Conservation (phyloP, 352 stramenopile genomes). For the Phytophthora citricola region DNA sequence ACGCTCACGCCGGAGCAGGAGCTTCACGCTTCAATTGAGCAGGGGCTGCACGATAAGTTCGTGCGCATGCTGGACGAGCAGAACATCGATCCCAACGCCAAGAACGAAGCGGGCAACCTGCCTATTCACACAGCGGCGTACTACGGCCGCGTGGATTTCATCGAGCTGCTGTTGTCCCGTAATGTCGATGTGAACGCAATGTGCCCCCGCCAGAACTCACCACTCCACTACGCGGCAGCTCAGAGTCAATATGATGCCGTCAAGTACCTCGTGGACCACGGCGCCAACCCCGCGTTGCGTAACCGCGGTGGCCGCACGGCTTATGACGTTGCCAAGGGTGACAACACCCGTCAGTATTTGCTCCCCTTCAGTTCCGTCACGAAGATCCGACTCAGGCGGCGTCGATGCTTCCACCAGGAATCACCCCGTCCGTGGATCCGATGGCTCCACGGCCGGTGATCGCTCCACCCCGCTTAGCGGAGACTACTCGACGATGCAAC, state of each 20-base stretch:
- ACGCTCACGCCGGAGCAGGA: slow-evolving; percentile 89
- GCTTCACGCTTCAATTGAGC: slow-evolving; percentile 81
- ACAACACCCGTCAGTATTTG: slow-evolving; percentile 86
- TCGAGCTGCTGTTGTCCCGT: slow-evolving; percentile 76
- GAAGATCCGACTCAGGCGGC: slow-evolving; percentile 74
- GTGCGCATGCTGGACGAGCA: slow-evolving; percentile 70
- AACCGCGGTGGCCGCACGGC: slow-evolving; percentile 82
- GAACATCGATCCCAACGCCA: slow-evolving; percentile 71
- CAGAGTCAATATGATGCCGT: slow-evolving; percentile 80
- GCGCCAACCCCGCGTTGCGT: slow-evolving; percentile 78
- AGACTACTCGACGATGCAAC: slow-evolving; percentile 48
- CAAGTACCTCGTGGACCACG: slow-evolving; percentile 72
- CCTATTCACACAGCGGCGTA: slow-evolving; percentile 89
- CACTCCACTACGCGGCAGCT: slow-evolving; percentile 83
- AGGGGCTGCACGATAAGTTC: slow-evolving; percentile 79
- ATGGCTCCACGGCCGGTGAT: slow-evolving; percentile 68
- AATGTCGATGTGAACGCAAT: slow-evolving; percentile 74
- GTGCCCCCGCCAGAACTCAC: slow-evolving; percentile 79
- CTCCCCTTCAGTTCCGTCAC: slow-evolving; percentile 88
- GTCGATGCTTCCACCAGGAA: slow-evolving; percentile 71
- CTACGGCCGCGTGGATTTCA: slow-evolving; percentile 73
- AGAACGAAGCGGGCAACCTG: slow-evolving; percentile 78
- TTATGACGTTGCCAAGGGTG: slow-evolving; percentile 88
- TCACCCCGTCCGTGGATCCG: slow-evolving; percentile 77
- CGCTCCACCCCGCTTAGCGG: slow-evolving; percentile 68